These are phyloP conservation scores for Litsea cubeba DNA, from an alignment of 164 flowering plant species.

Conservation along the genomic window DNA sequence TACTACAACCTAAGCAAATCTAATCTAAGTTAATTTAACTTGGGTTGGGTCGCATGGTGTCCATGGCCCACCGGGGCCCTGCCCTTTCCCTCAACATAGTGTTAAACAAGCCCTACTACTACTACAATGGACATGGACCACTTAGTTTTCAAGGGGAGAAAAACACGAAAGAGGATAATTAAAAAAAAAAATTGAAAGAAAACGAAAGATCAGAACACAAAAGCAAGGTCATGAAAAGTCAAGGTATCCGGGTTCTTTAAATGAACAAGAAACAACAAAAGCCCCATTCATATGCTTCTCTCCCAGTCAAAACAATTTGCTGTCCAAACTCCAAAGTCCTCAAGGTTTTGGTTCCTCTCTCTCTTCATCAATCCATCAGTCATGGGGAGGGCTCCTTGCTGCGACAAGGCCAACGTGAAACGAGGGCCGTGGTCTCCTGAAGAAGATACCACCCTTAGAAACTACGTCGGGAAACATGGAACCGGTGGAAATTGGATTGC, in stretches of 20 bases:
- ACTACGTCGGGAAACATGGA: slow-evolving; percentile 44
- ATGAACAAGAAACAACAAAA: background rate
- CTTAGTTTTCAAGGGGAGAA: too few relatives aligned
- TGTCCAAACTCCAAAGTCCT: background rate
- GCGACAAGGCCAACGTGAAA: slow-evolving; percentile 75
- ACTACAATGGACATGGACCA: too few relatives aligned
- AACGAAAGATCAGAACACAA: background rate
- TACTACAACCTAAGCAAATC: too few relatives aligned
- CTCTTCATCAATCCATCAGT: background rate
- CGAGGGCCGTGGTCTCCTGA: slow-evolving; percentile 86
- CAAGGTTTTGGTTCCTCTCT: slow-evolving; percentile 5
- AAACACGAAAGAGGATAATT: too few relatives aligned
- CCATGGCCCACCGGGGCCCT: too few relatives aligned
- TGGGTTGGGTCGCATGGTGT: too few relatives aligned
- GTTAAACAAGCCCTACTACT: too few relatives aligned
- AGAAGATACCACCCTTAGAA: slow-evolving; percentile 57
- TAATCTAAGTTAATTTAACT: too few relatives aligned
- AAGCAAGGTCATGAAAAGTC: slow-evolving; percentile 10
- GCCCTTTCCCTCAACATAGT: too few relatives aligned
- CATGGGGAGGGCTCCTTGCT: slow-evolving; percentile 85
- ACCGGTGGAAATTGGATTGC: slow-evolving; percentile 67
- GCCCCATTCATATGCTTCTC: background rate
- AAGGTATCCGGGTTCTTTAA: slow-evolving; percentile 1
- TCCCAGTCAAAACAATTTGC: background rate
- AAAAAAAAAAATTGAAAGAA: too few relatives aligned